Evolutionary conservation across 441 rosid genomes (phyloP), one percentile per base, ranked within the genome.

Genomic region (Adansonia madagascariensis): DNA sequence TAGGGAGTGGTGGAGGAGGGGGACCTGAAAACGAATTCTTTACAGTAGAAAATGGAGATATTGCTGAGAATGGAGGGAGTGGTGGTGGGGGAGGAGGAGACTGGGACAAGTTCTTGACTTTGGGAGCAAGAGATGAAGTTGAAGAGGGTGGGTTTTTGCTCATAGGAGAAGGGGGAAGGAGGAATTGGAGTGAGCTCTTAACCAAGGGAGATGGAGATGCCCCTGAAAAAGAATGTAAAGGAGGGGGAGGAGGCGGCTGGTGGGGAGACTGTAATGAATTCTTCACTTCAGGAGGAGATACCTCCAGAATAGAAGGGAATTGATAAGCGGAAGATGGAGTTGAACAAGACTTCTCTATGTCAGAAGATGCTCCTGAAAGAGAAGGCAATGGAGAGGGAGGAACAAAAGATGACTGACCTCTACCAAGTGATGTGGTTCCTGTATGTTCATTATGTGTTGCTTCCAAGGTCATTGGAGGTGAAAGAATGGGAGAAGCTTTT

Each of bases 1-100:
- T 49, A 47, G 80, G 78, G 78, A 80, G 83, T 11, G 80, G 86
- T 10, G 84, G 88, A 1, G 86, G 75, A 53, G 83, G 83, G 31
- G 85, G 85, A 41, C 76, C 53, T 53, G 90, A 77, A 79, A 67
- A 80, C 1, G 83, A 82, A 72, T 65, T 78, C 35, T 74, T 78
- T 78, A 67, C 44, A 70, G 75, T 22, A 47, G 82, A 68, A 71
- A 82, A 81, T 56, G 75, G 80, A 82, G 75, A 74, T 60, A 55
- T 75, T 71, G 49, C 67, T 4, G 49, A 71, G 49, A 39, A 53
- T 20, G 70, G 17, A 14, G 80, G 78, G 12, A 79, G 77, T 5
- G 79, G 79, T 18, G 84, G 79, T 27, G 69, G 77, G 24, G 88
- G 80, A 44, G 83, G 84, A 17, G 84, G 84, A 41, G 78, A 50